A percentile compares a stretch with the other conserved stretches of the same genome.
Conservation (phyloP, 1,284 basidiomycete species). For the Cutaneotrichosporon dermatis region DNA sequence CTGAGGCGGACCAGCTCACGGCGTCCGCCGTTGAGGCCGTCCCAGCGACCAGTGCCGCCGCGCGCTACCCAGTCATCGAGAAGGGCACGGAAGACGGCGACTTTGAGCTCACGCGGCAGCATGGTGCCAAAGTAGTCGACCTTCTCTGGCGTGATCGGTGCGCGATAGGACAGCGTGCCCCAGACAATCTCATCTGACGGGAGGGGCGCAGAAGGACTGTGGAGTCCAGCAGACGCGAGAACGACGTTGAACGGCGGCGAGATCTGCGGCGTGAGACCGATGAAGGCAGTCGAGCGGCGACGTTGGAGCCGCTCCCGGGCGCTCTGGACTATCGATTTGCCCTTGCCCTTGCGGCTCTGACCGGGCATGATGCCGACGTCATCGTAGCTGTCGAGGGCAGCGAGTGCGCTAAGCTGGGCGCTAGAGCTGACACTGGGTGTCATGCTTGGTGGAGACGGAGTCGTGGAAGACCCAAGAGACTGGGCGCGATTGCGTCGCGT, state of each 20-base stretch:
- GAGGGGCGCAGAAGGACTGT: slow-evolving; percentile 3
- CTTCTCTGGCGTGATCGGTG: neutral
- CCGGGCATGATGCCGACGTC: neutral
- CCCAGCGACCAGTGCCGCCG: slow-evolving; percentile 57
- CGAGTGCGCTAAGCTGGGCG: slow-evolving; percentile 1
- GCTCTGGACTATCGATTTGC: slow-evolving; percentile 1
- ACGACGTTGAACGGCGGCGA: slow-evolving; percentile 14
- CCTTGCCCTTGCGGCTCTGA: neutral
- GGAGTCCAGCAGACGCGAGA: slow-evolving; percentile 14
- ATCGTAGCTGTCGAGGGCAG: neutral
- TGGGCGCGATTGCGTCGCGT: slow-evolving; percentile 2
- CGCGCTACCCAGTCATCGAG: slow-evolving; percentile 52
- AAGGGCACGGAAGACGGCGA: slow-evolving; percentile 57
- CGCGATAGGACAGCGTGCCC: slow-evolving; percentile 20
- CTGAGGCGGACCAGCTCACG: slow-evolving; percentile 73
- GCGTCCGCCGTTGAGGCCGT: slow-evolving; percentile 65
- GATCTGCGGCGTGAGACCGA: neutral
- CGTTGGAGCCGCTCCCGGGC: slow-evolving; percentile 4
- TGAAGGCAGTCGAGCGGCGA: neutral
- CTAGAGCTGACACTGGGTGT: neutral
- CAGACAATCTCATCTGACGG: slow-evolving; percentile 19
- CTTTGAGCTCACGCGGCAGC: slow-evolving; percentile 68
- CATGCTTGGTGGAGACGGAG: neutral
- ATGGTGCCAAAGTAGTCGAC: slow-evolving; percentile 46
- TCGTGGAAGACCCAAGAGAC: neutral